Conservation (phyloP, 805 yeast genomes). For the Starmerella bombicola region DNA sequence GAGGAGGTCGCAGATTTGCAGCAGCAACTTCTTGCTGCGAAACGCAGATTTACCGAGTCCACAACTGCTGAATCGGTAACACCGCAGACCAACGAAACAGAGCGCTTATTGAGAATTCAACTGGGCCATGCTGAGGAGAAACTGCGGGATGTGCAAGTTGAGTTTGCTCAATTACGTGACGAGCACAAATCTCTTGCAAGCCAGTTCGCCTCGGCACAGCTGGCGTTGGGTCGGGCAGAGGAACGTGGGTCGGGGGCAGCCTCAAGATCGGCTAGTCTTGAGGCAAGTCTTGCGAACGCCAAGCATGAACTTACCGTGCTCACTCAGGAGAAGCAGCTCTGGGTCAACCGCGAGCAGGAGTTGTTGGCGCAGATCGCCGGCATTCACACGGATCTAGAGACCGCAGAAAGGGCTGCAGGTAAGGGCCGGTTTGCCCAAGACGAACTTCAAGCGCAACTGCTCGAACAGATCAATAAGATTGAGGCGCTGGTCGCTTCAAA, state of each 20-base stretch:
- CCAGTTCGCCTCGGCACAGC: constrained; percentile 1
- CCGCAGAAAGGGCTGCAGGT: constrained; percentile 1
- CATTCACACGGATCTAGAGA: constrained; percentile 14
- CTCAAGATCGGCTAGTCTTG: background rate
- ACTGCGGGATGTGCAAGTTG: constrained; percentile 27
- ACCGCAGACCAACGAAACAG: background rate
- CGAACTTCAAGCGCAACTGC: constrained; percentile 12
- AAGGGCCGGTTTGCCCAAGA: constrained; percentile 2
- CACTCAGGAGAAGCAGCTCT: background rate
- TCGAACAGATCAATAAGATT: constrained; percentile 9
- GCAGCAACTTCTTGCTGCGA: background rate
- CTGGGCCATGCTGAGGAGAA: constrained; percentile 21
- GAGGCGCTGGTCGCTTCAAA: constrained; percentile 14
- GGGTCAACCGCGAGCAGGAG: constrained; percentile 7
- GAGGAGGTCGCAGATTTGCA: background rate
- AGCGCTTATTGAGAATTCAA: constrained; percentile 18
- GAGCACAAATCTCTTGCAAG: constrained; percentile 10
- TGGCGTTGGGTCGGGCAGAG: constrained; percentile 5
- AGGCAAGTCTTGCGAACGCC: background rate
- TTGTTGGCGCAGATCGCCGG: constrained; percentile 11
- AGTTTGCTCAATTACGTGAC: constrained; percentile 24
- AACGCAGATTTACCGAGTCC: background rate
- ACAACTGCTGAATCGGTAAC: background rate
- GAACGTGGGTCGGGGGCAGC: constrained; percentile 1
- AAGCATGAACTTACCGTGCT: background rate